Evolutionary conservation across 78 protist species (phyloP).

Genomic region (Parvularia atlantis): DNA sequence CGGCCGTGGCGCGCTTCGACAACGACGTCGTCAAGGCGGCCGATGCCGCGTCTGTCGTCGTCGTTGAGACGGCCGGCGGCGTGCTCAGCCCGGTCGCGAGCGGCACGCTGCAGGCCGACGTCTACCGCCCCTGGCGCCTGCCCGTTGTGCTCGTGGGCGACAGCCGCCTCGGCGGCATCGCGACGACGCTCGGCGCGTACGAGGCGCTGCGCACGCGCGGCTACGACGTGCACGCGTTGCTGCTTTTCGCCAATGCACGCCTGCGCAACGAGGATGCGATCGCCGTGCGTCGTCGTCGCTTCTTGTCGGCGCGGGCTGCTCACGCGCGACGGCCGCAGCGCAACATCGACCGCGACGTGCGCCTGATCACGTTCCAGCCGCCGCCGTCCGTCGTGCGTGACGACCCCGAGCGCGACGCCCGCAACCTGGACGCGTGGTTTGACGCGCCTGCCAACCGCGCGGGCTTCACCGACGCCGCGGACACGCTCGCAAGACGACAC

Average conservation of each 20-base stretch:
- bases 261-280: conserved; percentile 5
- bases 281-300: background rate
- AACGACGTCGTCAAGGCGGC: background rate
- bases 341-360: background rate
- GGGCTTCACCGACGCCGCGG: too few relatives aligned
- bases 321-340: background rate
- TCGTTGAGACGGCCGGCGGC: conserved; percentile 47
- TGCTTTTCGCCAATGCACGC: conserved; percentile 2
- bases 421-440: background rate
- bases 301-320: background rate
- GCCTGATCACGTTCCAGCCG: too few relatives aligned
- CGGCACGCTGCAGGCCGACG: conserved; percentile 39
- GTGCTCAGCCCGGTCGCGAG: conserved; percentile 21
- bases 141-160: conserved; percentile 50
- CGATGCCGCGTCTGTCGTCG: background rate
- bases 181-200: conserved; percentile 19
- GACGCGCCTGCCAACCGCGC: too few relatives aligned
- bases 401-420: background rate
- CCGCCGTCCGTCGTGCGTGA: background rate
- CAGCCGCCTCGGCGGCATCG: conserved; percentile 49
- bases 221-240: background rate
- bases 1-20: background rate
- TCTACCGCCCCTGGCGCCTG: conserved; percentile 13
- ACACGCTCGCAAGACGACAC: too few relatives aligned
- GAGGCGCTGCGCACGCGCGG: conserved; percentile 26